phyloP scores from a whole-genome alignment of 2,329 filamentous ascomycete species.

The Colletotrichum sp. region DNA sequence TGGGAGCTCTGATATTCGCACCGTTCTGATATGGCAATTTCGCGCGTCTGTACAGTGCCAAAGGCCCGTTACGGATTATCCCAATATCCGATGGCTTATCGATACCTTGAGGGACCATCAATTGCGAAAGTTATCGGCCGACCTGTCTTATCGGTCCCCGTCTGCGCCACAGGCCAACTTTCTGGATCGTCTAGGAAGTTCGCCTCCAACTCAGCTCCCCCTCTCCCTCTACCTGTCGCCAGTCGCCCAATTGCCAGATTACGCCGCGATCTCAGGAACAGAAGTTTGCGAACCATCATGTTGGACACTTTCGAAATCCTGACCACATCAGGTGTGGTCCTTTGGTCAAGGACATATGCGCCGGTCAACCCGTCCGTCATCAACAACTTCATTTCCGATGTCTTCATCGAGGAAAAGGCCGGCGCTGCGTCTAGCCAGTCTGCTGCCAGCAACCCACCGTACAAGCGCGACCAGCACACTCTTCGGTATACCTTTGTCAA shows the following conservation, averaged over 20 bases:
- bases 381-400: conserved; percentile 93
- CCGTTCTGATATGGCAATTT: background rate
- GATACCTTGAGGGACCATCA: background rate
- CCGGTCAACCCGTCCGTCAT: conserved; percentile 82
- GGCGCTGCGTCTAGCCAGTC: conserved; percentile 65
- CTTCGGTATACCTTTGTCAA: conserved; percentile 93
- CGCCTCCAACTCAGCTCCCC: background rate
- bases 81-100: background rate
- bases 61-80: background rate
- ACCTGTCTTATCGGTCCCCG: conserved; percentile 2
- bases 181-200: conserved; percentile 14
- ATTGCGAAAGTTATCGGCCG: background rate
- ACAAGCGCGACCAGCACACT: conserved; percentile 91
- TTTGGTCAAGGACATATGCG: conserved; percentile 91
- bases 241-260: background rate
- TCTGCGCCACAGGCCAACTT: conserved; percentile 20
- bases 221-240: background rate
- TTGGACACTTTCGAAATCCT: conserved; percentile 96
- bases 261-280: background rate
- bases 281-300: conserved; percentile 63
- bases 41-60: background rate
- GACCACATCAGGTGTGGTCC: conserved; percentile 92
- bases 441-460: conserved; percentile 71
- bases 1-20: background rate
- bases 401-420: conserved; percentile 94